These are phyloP conservation scores for Phytophthora capsici DNA, from an alignment of 352 stramenopile species.

Conservation along the genomic window DNA sequence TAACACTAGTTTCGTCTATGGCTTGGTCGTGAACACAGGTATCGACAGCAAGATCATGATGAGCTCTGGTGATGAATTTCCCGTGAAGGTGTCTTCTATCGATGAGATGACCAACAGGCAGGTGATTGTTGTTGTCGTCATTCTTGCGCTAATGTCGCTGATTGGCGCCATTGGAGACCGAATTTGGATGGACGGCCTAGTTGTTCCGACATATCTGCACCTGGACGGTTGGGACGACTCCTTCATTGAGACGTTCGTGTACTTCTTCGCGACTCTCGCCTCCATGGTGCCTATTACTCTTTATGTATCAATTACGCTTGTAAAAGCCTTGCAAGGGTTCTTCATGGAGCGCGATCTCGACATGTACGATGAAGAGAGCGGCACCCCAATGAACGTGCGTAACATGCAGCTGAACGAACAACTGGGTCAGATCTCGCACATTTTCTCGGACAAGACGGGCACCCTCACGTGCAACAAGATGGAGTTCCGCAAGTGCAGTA, in stretches of 20 bases:
- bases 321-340: constrained; percentile 89
- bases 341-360: constrained; percentile 88
- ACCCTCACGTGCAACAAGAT: constrained; percentile 91
- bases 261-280: constrained; percentile 85
- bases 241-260: constrained; percentile 76
- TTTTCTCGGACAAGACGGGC: constrained; percentile 96
- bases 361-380: constrained; percentile 85
- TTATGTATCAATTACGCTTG: constrained; percentile 90
- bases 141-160: constrained; percentile 77
- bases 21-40: constrained; percentile 94
- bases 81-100: constrained; percentile 85
- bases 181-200: constrained; percentile 52
- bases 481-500: constrained; percentile 91
- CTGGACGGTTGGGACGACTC: constrained; percentile 42
- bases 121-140: constrained; percentile 79
- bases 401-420: constrained; percentile 91
- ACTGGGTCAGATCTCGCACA: constrained; percentile 94
- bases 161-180: constrained; percentile 67
- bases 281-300: constrained; percentile 91
- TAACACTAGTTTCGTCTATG: constrained; percentile 90
- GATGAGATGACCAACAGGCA: constrained; percentile 89
- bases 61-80: constrained; percentile 85
- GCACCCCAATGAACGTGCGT: constrained; percentile 75
- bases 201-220: constrained; percentile 48
- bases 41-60: constrained; percentile 94